Percentiles rank a stretch among this genome's conserved stretches.
phyloP scores from a whole-genome alignment of 2,329 filamentous ascomycete genomes.

The Fusarium albosuccineum region DNA sequence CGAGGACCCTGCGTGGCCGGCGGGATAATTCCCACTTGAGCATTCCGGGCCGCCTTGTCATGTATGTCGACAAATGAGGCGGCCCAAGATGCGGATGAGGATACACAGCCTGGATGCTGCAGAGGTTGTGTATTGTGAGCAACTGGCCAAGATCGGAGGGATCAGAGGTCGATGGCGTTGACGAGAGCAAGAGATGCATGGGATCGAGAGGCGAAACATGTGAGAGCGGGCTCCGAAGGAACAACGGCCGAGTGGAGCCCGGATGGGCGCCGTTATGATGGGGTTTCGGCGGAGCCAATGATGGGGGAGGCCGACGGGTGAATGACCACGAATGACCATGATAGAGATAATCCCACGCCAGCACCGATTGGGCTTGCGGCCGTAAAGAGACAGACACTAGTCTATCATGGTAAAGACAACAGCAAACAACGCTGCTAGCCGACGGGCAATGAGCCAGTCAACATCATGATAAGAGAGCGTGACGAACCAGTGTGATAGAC shows the following conservation, averaged over 20 bases:
- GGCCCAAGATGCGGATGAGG: conserved; percentile 25
- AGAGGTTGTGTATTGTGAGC: conserved; percentile 26
- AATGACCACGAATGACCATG: conserved; percentile 22
- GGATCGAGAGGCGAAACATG: conserved; percentile 26
- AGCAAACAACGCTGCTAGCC: background rate
- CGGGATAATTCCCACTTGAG: conserved; percentile 29
- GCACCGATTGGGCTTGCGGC: conserved; percentile 20
- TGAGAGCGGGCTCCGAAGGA: conserved; percentile 27
- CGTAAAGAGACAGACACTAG: conserved; percentile 15
- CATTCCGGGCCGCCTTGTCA: conserved; percentile 20
- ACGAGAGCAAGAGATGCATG: background rate
- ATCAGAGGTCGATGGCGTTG: background rate
- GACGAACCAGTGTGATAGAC: conserved; percentile 27
- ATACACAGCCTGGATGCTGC: conserved; percentile 22
- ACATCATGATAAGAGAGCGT: conserved; percentile 19
- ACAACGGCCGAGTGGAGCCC: conserved; percentile 34
- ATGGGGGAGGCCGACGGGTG: conserved; percentile 4
- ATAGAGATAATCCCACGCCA: conserved; percentile 16
- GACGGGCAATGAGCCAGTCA: conserved; percentile 8
- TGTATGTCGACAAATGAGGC: conserved; percentile 44
- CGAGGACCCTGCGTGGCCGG: conserved; percentile 22
- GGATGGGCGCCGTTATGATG: conserved; percentile 20
- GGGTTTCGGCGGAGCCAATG: conserved; percentile 31
- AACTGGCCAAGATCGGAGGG: conserved; percentile 26
- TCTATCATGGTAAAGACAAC: conserved; percentile 9